phyloP scores from a whole-genome alignment of 257 asterid genomes.

The Scutellaria baicalensis region DNA sequence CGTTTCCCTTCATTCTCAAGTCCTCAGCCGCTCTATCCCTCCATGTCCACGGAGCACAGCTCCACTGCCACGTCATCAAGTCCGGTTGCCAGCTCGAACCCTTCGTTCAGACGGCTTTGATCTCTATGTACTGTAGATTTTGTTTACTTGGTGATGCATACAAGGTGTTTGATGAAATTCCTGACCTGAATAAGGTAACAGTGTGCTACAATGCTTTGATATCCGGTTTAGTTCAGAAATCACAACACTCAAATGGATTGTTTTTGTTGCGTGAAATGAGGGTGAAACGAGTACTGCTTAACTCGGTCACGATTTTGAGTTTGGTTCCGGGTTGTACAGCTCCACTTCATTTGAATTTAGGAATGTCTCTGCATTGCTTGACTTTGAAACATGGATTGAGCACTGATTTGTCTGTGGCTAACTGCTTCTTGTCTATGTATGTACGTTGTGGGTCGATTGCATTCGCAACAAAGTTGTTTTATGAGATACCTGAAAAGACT shows the following conservation, averaged over 20 bases:
- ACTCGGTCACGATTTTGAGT: slow-evolving; percentile 60
- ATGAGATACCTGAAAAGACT: slow-evolving; percentile 39
- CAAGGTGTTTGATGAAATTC: slow-evolving; percentile 69
- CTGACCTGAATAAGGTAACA: slow-evolving; percentile 35
- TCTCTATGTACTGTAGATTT: slow-evolving; percentile 47
- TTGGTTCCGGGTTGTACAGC: slow-evolving; percentile 59
- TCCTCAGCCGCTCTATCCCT: slow-evolving; percentile 57
- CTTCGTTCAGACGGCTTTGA: slow-evolving; percentile 69
- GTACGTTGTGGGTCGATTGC: slow-evolving; percentile 50
- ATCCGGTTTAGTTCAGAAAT: slow-evolving; percentile 49
- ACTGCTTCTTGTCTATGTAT: slow-evolving; percentile 85
- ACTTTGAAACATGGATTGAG: slow-evolving; percentile 39
- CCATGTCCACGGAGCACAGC: slow-evolving; percentile 41
- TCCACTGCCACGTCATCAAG: slow-evolving; percentile 73
- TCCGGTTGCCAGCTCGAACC: slow-evolving; percentile 71
- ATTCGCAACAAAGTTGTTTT: slow-evolving; percentile 52
- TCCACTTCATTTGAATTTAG: slow-evolving; percentile 40
- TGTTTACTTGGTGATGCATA: slow-evolving; percentile 27
- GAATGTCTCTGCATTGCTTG: slow-evolving; percentile 62
- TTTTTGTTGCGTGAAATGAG: slow-evolving; percentile 54
- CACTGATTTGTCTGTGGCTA: slow-evolving; percentile 46
- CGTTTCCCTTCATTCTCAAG: slow-evolving; percentile 77
- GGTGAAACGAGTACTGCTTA: slow-evolving; percentile 24
- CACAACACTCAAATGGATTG: slow-evolving; percentile 32
- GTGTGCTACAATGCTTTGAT: slow-evolving; percentile 84